Evolutionary conservation across 106 monocot genomes (phyloP), one percentile per base, ranked within the genome.

Genomic region (Platanthera guangdongensis): DNA sequence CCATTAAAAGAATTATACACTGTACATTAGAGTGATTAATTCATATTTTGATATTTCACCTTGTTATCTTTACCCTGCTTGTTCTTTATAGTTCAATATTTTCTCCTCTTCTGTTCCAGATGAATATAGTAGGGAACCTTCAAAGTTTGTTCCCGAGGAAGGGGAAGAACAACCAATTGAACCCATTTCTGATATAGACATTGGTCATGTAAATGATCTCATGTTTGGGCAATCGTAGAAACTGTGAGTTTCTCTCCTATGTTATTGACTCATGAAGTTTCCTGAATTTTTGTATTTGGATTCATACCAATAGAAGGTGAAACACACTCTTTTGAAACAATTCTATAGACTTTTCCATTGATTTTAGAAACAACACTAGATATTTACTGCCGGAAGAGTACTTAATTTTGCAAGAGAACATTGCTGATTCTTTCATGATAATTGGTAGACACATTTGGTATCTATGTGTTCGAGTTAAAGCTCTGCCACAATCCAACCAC

Each of bases 141-240:
- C 79, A 14, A 45, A 25, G 11, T n/a, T 73, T 30, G 48, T 21
- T 25, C 25, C 52, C 74, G 22, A 28, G 25, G 54, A 19, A 22
- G 73, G 68, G 21, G 83, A 52, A 67, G 90, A 90, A 71, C 53
- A 45, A 18, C 85, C 87, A 6, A 90, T 90, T 19, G 85, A 90
- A 52, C 86, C 84, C n/a, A 82, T 86, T 68, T 89, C 89, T 14
- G 89, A 86, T 67, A 59, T 89, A 50, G 78, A 80, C 51, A 86
- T 86, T 7, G 7, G 73, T 59, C 62, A 84, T 14, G 80, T 89
- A 77, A 89, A 86, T 78, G 75, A 80, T 78, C 74, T 68, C 52
- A 89, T 89, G 84, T 89, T 89, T 75, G 68, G 79, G 28, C n/a
- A 68, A 68, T 4, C 68, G 7, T 25, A 28, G 7, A 49, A 69